phyloP scores from a whole-genome alignment of 2,329 filamentous ascomycete species.

The Madurella mycetomatis region DNA sequence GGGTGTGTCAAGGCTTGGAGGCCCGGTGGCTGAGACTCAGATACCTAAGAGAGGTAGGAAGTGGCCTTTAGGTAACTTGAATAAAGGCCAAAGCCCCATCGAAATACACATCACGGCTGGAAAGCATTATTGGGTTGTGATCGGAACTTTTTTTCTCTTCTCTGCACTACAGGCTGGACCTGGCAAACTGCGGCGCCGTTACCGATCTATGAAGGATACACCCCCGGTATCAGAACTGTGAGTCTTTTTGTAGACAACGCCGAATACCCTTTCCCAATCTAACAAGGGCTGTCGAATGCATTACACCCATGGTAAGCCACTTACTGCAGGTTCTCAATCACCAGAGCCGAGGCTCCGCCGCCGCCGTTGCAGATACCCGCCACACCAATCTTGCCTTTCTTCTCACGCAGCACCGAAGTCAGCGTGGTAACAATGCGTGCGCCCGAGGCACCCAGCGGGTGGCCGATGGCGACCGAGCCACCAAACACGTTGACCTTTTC shows the following conservation, averaged over 20 bases:
- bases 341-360: slow-evolving; percentile 87
- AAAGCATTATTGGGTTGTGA: background rate
- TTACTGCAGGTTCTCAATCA: slow-evolving; percentile 71
- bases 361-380: slow-evolving; percentile 98
- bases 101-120: too few species aligned
- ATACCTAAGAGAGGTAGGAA: background rate
- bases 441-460: slow-evolving; percentile 89
- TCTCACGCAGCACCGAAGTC: slow-evolving; percentile 81
- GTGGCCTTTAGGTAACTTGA: too few species aligned
- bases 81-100: too few species aligned
- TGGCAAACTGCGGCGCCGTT: slow-evolving; percentile 11
- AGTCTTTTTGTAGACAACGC: slow-evolving; percentile 10
- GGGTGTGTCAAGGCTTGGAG: slow-evolving; percentile 55
- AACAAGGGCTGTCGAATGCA: slow-evolving; percentile 2
- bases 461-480: slow-evolving; percentile 91
- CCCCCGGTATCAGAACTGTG: slow-evolving; percentile 17
- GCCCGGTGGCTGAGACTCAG: slow-evolving; percentile 28
- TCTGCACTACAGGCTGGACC: slow-evolving; percentile 15
- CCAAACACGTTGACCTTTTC: slow-evolving; percentile 95
- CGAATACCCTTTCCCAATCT: background rate
- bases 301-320: slow-evolving; percentile 18
- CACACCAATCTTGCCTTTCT: slow-evolving; percentile 88
- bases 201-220: slow-evolving; percentile 13
- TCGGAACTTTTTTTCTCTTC: background rate
- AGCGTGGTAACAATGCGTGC: slow-evolving; percentile 90